Percentiles rank a stretch among this genome's conserved stretches.
phyloP scores from a whole-genome alignment of 306 rosid genomes.

The Neltuma alba region DNA sequence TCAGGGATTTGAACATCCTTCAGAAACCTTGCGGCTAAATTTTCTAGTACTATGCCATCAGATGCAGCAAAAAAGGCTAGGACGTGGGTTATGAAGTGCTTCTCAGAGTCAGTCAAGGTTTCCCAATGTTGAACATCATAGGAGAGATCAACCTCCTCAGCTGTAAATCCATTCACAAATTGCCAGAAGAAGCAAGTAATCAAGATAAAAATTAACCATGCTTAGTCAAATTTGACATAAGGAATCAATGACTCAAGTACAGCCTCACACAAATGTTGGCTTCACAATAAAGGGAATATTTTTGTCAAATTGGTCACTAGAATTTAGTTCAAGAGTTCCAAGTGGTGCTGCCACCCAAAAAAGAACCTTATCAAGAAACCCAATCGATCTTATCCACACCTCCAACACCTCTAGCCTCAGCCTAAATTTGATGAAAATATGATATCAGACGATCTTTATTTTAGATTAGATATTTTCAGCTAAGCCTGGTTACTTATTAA shows the following conservation, averaged over 20 bases:
- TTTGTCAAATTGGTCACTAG: neutral
- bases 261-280: neutral
- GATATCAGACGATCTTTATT: neutral
- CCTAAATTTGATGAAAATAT: neutral
- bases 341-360: neutral
- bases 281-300: neutral
- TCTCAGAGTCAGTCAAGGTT: slow-evolving; percentile 71
- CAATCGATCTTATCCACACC: neutral
- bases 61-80: slow-evolving; percentile 94
- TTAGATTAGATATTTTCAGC: neutral
- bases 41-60: slow-evolving; percentile 92
- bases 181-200: slow-evolving; percentile 23
- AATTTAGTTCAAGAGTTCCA: neutral
- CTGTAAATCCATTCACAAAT: slow-evolving; percentile 51
- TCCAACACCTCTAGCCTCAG: neutral
- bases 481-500: neutral
- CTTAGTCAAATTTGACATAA: slow-evolving; percentile 7
- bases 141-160: slow-evolving; percentile 95
- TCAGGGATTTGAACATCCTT: slow-evolving; percentile 87
- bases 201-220: neutral
- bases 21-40: slow-evolving; percentile 84
- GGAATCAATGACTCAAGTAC: slow-evolving; percentile 15
- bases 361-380: neutral
- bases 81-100: slow-evolving; percentile 76
- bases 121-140: slow-evolving; percentile 76